These are phyloP conservation scores for Austropuccinia psidii DNA, from an alignment of 1,284 basidiomycete species.

Conservation along the genomic window DNA sequence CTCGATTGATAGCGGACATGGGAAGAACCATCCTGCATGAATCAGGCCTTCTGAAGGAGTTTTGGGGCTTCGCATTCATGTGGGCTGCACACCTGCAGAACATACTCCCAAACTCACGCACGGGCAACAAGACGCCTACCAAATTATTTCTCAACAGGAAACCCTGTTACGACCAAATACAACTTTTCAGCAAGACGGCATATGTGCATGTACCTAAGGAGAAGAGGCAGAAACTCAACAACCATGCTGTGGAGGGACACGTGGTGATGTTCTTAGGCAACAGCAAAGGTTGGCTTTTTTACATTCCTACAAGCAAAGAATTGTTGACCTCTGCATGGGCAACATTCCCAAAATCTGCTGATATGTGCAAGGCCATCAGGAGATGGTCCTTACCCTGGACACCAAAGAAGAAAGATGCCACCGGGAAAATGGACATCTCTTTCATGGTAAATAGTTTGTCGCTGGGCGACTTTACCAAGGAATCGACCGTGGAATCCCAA, in stretches of 20 bases:
- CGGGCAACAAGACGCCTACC: background rate
- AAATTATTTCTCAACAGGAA: background rate
- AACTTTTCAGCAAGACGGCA: background rate
- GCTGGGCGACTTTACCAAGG: too few species aligned
- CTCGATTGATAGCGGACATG: background rate
- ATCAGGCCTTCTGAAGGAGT: background rate
- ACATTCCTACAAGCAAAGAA: background rate
- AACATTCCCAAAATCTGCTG: too few species aligned
- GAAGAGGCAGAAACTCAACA: background rate
- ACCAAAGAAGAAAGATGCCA: too few species aligned
- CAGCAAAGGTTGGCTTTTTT: slow-evolving; percentile 13
- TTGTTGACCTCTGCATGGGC: background rate
- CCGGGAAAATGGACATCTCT: too few species aligned
- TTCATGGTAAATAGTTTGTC: too few species aligned
- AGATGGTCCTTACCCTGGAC: too few species aligned
- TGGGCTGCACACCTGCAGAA: background rate
- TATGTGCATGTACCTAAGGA: background rate
- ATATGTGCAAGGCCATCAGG: too few species aligned
- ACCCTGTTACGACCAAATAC: background rate
- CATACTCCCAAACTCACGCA: background rate
- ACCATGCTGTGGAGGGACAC: background rate
- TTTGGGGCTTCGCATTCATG: background rate
- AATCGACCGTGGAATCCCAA: too few species aligned
- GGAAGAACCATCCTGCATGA: background rate
- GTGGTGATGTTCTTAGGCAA: background rate